phyloP scores from a whole-genome alignment of 805 yeast genomes.

The Candida nanaspora region DNA sequence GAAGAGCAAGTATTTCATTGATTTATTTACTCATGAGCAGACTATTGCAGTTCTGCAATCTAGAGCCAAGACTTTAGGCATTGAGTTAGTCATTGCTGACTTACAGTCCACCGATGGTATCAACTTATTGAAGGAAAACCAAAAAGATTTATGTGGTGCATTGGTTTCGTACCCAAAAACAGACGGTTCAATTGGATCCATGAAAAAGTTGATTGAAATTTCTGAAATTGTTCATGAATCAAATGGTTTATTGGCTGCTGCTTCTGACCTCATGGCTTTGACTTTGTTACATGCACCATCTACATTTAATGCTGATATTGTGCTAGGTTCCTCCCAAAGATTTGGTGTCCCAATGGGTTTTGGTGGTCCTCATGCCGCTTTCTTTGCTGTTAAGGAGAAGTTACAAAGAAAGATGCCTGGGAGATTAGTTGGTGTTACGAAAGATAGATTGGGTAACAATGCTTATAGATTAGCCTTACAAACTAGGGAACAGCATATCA shows the following conservation, averaged over 20 bases:
- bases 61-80: conserved; percentile 69
- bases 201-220: conserved; percentile 42
- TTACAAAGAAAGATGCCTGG: conserved; percentile 94
- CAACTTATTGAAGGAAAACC: conserved; percentile 26
- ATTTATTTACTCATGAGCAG: conserved; percentile 73
- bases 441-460: conserved; percentile 83
- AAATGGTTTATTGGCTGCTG: conserved; percentile 75
- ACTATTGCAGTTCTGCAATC: conserved; percentile 73
- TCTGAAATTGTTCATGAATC: conserved; percentile 59
- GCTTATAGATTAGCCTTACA: conserved; percentile 91
- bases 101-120: conserved; percentile 36
- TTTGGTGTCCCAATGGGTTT: conserved; percentile 97
- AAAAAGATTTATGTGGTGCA: conserved; percentile 59
- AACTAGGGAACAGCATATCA: conserved; percentile 97
- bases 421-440: conserved; percentile 86
- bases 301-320: conserved; percentile 86
- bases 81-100: conserved; percentile 55
- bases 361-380: conserved; percentile 99
- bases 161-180: conserved; percentile 88
- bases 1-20: conserved; percentile 63
- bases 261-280: conserved; percentile 88
- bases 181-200: conserved; percentile 58
- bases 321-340: conserved; percentile 87
- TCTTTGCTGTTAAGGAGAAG: conserved; percentile 78
- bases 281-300: conserved; percentile 82